Evolutionary conservation across 805 yeast species (phyloP), one percentile per base, ranked within the genome.

Genomic region (Candida hispaniensis): DNA sequence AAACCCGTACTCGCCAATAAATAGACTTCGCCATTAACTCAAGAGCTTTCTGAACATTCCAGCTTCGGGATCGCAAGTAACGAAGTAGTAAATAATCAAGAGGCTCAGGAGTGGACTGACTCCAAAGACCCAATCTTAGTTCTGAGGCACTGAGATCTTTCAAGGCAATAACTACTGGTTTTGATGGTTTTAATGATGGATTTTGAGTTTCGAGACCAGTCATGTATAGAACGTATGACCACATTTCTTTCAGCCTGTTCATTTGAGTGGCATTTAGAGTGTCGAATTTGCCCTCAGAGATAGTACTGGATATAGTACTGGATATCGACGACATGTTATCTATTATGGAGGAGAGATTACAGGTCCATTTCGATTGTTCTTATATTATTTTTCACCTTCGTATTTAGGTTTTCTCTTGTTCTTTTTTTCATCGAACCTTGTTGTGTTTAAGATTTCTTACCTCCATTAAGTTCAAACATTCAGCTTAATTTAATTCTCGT

Each of bases 41-140:
- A 50, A 70, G 67, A 14, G 97, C 79, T 50, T 75, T 72, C 41
- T 63, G 69, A 18, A 86, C 64, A 49, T 85, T 95, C 52, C 91
- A 91, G 66, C 85, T 85, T 59, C 98, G 75, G 8, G 98, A 97
- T 52, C 97, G 73, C 44, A 91, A 64, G 59, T 91, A 91, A 49
- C 98, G 75, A 43, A 76, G 58, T 51, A 66, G 61, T 5, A 88
- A 69, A 11, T 94, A 82, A 50, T 82, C 94, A 56, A 43, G 62
- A 60, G 5, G 51, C 54, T 42, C 67, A 68, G 3, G 69, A 48
- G 6, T 58, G 60, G 13, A 60, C 59, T 1, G 75, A 67, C 19
- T 26, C 34, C 34, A 28, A 13, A 18, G 26, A 5, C 15, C 18
- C 30, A 33, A 19, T 16, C 33, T 18, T 33, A 30, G 8, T 41